Evolutionary conservation across 176 grass and related monocot species (phyloP), one percentile per base, ranked within the genome.

Genomic region (Ensete ventricosum): DNA sequence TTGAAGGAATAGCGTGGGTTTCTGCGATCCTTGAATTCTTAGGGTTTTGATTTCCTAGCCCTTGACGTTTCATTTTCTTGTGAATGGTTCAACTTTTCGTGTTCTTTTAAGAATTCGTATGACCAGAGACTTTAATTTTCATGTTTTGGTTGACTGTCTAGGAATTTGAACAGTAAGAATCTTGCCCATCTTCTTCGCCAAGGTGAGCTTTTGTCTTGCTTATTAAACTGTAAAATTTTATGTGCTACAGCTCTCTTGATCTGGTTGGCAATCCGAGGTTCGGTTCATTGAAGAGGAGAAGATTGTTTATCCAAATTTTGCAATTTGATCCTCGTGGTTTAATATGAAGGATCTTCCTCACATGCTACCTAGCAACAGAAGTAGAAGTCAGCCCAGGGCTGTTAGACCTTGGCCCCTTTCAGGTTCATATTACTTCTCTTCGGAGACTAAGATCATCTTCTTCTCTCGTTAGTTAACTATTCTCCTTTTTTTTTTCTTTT

Each of bases 321-420:
- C 14, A 50, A 29, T 27, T 19, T 74, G 72, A 27, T 74, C 27
- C 9, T 58, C 14, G 2, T 83, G n/a, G 80, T 62, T 69, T 76
- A 70, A 64, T 83, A 69, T 51, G 71, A 55, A 89, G 58, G 67
- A 53, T 81, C 83, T 78, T 86, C 80, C 73, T 85, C 92, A 86
- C 91, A 99, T 99, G 95, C 81, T 89, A 79, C 83, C 95, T 51
- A 78, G 85, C 72, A 91, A 82, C 82, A 85, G 95, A 78, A 84
- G 75, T 55, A 78, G 88, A 81, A 87, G 77, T 81, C 88, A 84
- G 81, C 76, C 83, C 66, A 88, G 91, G 80, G 70, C 87, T 78
- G 86, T 82, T 94, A 99, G 84, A 83, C 79, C 84, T 94, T 84
- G 51, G 72, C 3, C 72, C 52, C 50, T 48, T 69, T 76, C 73